Evolutionary conservation across 2,329 filamentous ascomycete species (phyloP).

Genomic region (Fusarium solani-melongenae): DNA sequence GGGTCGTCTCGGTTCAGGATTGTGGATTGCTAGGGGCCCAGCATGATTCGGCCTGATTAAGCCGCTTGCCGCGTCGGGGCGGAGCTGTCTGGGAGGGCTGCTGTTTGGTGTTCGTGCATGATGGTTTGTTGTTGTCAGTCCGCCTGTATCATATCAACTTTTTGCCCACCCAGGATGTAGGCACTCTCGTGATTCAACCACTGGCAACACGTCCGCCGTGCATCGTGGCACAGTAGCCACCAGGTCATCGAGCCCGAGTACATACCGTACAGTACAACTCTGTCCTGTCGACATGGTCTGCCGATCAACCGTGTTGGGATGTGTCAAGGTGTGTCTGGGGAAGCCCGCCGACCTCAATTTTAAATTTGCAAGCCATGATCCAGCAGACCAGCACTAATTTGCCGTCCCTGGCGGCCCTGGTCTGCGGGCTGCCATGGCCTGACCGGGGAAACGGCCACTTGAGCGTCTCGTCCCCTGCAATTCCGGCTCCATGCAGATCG

Average conservation of each 20-base stretch:
- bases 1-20: conserved; percentile 25
- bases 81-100: neutral
- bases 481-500: conserved; percentile 40
- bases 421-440: conserved; percentile 19
- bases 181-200: conserved; percentile 10
- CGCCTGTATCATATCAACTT: conserved; percentile 25
- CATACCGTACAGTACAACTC: neutral
- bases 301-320: conserved; percentile 38
- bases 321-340: conserved; percentile 40
- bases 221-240: conserved; percentile 24
- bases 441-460: conserved; percentile 26
- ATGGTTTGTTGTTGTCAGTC: conserved; percentile 24
- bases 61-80: conserved; percentile 17
- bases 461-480: conserved; percentile 34
- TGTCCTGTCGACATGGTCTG: conserved; percentile 19
- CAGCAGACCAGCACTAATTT: conserved; percentile 42
- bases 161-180: neutral
- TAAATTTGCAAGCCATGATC: conserved; percentile 47
- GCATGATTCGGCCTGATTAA: conserved; percentile 27
- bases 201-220: conserved; percentile 18
- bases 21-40: conserved; percentile 19
- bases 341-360: conserved; percentile 45
- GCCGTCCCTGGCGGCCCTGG: conserved; percentile 34
- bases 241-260: neutral
- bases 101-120: conserved; percentile 29